Evolutionary conservation across 225 moss, liverwort and hornwort species (phyloP).

Genomic region (Marchantia paleacea): DNA sequence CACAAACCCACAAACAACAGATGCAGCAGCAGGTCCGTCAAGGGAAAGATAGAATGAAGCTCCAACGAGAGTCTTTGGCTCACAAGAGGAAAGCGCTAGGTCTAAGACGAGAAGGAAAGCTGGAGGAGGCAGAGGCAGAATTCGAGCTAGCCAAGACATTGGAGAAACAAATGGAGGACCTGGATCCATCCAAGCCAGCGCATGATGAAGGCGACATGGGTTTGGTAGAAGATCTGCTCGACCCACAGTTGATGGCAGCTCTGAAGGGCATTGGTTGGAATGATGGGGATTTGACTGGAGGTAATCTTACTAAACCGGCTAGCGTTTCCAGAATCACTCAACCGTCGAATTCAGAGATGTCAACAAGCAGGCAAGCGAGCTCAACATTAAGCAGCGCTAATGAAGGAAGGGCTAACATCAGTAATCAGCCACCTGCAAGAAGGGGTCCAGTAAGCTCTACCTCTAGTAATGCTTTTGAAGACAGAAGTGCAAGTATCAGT

Average conservation of each 20-base stretch:
- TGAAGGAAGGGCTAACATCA: slow-evolving; percentile 1
- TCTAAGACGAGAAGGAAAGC: slow-evolving; percentile 85
- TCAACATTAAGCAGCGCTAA: not conserved
- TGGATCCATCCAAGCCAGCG: slow-evolving; percentile 55
- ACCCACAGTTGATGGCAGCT: slow-evolving; percentile 88
- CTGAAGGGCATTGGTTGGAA: slow-evolving; percentile 78
- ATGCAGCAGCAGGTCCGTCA: slow-evolving; percentile 80
- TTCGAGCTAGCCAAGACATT: slow-evolving; percentile 84
- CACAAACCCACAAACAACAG: slow-evolving; percentile 71
- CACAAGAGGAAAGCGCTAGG: slow-evolving; percentile 93
- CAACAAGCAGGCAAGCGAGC: slow-evolving; percentile 4
- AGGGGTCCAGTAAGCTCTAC: slow-evolving; percentile 1
- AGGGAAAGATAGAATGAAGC: slow-evolving; percentile 95
- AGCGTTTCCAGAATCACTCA: slow-evolving; percentile 19
- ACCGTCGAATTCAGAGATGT: not conserved
- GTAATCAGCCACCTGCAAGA: slow-evolving; percentile 6
- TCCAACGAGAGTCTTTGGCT: slow-evolving; percentile 92
- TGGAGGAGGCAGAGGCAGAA: slow-evolving; percentile 92
- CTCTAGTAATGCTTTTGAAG: slow-evolving; percentile 23
- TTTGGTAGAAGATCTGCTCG: slow-evolving; percentile 77
- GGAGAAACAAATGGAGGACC: slow-evolving; percentile 94
- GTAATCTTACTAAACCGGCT: slow-evolving; percentile 27
- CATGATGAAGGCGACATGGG: slow-evolving; percentile 61
- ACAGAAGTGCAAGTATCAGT: slow-evolving; percentile 14
- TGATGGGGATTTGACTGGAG: slow-evolving; percentile 54